These are phyloP conservation scores for Ceratocystis lukuohia DNA, from an alignment of 2,329 filamentous ascomycete genomes.

Conservation along the genomic window DNA sequence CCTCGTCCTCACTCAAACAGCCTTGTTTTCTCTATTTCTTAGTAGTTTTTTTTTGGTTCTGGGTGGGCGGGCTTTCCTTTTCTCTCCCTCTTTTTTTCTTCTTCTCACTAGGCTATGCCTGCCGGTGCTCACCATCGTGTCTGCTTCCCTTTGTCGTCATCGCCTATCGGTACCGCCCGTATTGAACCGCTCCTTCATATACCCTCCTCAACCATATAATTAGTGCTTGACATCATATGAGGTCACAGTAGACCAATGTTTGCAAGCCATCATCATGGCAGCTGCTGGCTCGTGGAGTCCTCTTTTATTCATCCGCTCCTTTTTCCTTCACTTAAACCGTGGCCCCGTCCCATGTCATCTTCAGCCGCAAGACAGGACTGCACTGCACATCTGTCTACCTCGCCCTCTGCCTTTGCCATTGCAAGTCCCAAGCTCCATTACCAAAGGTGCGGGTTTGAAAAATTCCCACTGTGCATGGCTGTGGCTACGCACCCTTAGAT, in stretches of 20 bases:
- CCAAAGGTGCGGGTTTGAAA: not conserved
- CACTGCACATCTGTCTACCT: not conserved
- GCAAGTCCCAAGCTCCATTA: not conserved
- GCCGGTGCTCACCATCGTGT: not conserved
- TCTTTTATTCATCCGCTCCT: not conserved
- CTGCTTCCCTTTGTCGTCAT: not conserved
- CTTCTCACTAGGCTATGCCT: not conserved
- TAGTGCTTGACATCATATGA: constrained; percentile 2
- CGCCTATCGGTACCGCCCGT: not conserved
- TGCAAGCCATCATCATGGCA: not conserved
- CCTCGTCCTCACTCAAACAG: not conserved
- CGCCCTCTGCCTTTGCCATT: not conserved
- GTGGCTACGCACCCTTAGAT: not conserved
- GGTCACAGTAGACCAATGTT: not conserved
- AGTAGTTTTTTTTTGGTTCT: not conserved
- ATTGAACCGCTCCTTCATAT: not conserved
- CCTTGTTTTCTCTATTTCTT: constrained; percentile 8
- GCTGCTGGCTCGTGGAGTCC: not conserved
- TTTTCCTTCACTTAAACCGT: not conserved
- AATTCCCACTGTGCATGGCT: not conserved
- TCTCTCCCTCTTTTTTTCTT: not conserved
- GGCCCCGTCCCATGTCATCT: not conserved
- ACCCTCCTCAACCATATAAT: not conserved
- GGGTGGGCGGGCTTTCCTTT: not conserved
- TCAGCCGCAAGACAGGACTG: not conserved